Evolutionary conservation across 1,139 yeast genomes (phyloP).

Genomic region (Taphrina confusa): DNA sequence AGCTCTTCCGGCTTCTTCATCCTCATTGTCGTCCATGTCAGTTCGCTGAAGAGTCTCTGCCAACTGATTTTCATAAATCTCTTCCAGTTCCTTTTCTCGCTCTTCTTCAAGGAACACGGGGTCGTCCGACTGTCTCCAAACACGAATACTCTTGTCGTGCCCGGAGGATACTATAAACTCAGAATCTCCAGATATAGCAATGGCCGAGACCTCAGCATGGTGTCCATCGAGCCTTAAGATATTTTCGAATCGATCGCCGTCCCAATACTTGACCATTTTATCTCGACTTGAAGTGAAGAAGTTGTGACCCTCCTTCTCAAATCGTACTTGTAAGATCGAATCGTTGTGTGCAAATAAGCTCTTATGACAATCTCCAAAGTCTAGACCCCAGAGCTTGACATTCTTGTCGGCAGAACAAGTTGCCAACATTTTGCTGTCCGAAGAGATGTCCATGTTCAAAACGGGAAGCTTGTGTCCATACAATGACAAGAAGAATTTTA

Average conservation of each 20-base stretch:
- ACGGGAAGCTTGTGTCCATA: conserved; percentile 97
- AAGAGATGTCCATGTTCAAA: conserved; percentile 77
- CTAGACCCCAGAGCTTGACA: conserved; percentile 96
- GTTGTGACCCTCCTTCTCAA: conserved; percentile 80
- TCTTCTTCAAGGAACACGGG: conserved; percentile 95
- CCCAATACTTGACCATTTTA: conserved; percentile 91
- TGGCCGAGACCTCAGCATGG: conserved; percentile 90
- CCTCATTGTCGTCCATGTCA: conserved; percentile 50
- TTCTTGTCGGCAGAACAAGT: conserved; percentile 97
- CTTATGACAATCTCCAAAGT: conserved; percentile 97
- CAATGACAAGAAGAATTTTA: conserved; percentile 81
- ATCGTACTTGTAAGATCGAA: conserved; percentile 82
- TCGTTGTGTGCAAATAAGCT: conserved; percentile 97
- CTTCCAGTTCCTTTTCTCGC: conserved; percentile 92
- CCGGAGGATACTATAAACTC: conserved; percentile 78
- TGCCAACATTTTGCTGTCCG: conserved; percentile 79
- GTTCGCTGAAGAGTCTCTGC: conserved; percentile 69
- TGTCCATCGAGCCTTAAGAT: conserved; percentile 83
- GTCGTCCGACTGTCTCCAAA: conserved; percentile 91
- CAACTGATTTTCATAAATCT: conserved; percentile 75
- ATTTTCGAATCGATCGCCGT: conserved; percentile 94
- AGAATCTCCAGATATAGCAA: conserved; percentile 74
- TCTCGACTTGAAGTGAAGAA: conserved; percentile 91
- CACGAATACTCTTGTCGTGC: conserved; percentile 87
- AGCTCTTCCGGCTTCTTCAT: conserved; percentile 62